These are phyloP conservation scores for Morella rubra DNA, from an alignment of 306 rosid genomes.

Conservation along the genomic window DNA sequence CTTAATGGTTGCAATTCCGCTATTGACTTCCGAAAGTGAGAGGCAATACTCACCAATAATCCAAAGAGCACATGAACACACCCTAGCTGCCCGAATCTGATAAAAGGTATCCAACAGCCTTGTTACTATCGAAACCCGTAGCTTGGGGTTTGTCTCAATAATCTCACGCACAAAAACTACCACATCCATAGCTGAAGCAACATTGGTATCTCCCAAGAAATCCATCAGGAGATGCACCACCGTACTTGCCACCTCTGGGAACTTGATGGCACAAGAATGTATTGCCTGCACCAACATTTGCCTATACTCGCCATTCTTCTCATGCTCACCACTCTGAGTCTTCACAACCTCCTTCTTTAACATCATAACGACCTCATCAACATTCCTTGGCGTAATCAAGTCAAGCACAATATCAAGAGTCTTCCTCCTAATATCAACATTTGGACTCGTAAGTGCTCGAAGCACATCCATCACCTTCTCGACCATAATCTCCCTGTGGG, in stretches of 20 bases:
- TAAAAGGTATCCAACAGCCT: slow-evolving; percentile 91
- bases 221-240: slow-evolving; percentile 98
- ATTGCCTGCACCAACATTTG: slow-evolving; percentile 96
- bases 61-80: slow-evolving; percentile 93
- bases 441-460: slow-evolving; percentile 83
- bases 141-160: slow-evolving; percentile 86
- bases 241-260: slow-evolving; percentile 94
- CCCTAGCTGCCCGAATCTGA: slow-evolving; percentile 90
- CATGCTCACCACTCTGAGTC: slow-evolving; percentile 91
- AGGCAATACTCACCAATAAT: slow-evolving; percentile 90
- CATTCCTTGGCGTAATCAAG: slow-evolving; percentile 71
- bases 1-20: slow-evolving; percentile 75
- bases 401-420: slow-evolving; percentile 90
- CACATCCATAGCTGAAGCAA: slow-evolving; percentile 89
- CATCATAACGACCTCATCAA: slow-evolving; percentile 90
- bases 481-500: slow-evolving; percentile 85
- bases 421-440: slow-evolving; percentile 82
- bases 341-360: slow-evolving; percentile 94
- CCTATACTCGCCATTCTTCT: slow-evolving; percentile 95
- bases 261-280: slow-evolving; percentile 94
- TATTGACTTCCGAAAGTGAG: slow-evolving; percentile 91
- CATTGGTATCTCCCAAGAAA: slow-evolving; percentile 89
- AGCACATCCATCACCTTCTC: slow-evolving; percentile 96
- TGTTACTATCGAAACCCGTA: slow-evolving; percentile 83
- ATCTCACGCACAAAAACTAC: slow-evolving; percentile 92